Percentiles rank a stretch among this genome's conserved stretches.
Evolutionary conservation across 345 rosid species (phyloP).

Genomic region (Pelargonium nanum): DNA sequence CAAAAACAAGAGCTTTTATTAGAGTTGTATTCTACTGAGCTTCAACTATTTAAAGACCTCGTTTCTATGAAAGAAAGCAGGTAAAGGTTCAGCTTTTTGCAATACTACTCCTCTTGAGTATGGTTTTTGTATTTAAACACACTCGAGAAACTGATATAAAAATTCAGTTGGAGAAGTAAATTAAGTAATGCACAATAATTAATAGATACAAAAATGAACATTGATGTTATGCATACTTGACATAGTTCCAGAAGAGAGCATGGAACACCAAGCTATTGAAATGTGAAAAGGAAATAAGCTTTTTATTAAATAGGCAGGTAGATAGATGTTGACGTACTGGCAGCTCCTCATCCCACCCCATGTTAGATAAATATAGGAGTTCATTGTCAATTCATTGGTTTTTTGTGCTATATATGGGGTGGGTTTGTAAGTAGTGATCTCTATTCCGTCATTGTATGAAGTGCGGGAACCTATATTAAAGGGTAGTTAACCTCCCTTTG

Average conservation of each 20-base stretch:
- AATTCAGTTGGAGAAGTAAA: not conserved
- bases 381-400: no score
- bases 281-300: not conserved
- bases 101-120: not conserved
- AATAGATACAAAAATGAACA: not conserved
- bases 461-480: not conserved
- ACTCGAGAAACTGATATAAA: not conserved
- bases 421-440: no score
- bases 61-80: slow-evolving; percentile 49
- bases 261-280: not conserved
- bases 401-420: no score
- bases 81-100: slow-evolving; percentile 22
- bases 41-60: slow-evolving; percentile 77
- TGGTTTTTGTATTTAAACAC: not conserved
- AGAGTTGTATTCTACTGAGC: slow-evolving; percentile 83
- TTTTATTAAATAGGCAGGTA: no score
- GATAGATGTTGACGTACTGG: no score
- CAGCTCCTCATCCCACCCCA: no score
- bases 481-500: not conserved
- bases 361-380: no score
- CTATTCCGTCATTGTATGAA: not conserved
- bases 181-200: no score
- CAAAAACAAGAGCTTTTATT: slow-evolving; percentile 85
- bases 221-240: no score
- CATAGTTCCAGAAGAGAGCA: not conserved